Percentiles rank a stretch among this genome's conserved stretches.
Evolutionary conservation across 2,329 filamentous ascomycete species (phyloP).

Genomic region (Colletotrichum australisinense): DNA sequence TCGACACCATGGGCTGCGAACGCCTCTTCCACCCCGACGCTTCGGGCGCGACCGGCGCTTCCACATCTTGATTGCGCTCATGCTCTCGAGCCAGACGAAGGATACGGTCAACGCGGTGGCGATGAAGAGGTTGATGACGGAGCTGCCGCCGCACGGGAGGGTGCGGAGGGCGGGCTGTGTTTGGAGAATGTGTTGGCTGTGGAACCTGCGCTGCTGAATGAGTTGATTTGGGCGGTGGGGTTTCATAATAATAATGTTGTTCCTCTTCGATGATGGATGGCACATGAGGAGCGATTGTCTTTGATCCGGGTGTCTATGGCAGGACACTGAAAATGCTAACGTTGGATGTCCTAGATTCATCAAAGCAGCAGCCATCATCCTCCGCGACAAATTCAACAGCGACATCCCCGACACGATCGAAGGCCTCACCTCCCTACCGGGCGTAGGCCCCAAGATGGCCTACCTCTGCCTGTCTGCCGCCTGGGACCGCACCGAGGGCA

Average conservation of each 20-base stretch:
- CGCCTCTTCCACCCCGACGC: constrained; percentile 69
- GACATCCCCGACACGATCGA: constrained; percentile 86
- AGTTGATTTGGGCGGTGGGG: constrained; percentile 84
- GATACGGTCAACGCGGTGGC: constrained; percentile 89
- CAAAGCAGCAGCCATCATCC: constrained; percentile 78
- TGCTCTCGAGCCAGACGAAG: constrained; percentile 94
- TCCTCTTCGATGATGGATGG: too few species aligned
- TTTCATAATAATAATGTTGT: constrained; percentile 91
- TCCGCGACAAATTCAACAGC: constrained; percentile 75
- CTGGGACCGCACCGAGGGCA: constrained; percentile 75
- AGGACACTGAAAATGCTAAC: background rate
- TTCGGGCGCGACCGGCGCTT: constrained; percentile 73
- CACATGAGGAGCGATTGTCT: too few species aligned
- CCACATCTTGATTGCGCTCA: constrained; percentile 87
- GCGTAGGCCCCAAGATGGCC: constrained; percentile 95
- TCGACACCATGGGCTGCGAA: constrained; percentile 98
- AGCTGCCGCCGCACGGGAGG: constrained; percentile 68
- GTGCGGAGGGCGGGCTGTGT: constrained; percentile 68
- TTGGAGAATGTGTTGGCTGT: constrained; percentile 83
- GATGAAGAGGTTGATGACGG: constrained; percentile 82
- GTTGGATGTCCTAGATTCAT: constrained; percentile 61
- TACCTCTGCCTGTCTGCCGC: constrained; percentile 85
- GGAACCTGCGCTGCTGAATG: constrained; percentile 72
- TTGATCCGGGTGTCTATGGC: too few species aligned
- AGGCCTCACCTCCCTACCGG: constrained; percentile 81